Conservation (phyloP, 2,329 filamentous ascomycete species). For the Paracoccidioides lutzii region DNA sequence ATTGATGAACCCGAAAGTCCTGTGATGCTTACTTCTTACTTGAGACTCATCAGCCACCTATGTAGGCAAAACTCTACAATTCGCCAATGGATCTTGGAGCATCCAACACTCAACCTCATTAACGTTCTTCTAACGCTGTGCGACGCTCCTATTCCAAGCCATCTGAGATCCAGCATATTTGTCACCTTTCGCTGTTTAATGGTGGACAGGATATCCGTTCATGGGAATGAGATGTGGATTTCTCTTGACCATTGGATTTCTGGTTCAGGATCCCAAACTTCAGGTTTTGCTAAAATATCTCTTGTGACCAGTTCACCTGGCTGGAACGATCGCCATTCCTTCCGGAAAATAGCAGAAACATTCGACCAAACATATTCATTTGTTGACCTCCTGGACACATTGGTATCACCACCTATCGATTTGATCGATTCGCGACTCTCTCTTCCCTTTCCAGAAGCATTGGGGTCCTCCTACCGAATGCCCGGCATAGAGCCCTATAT, state of each 20-base stretch:
- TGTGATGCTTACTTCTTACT: conserved; percentile 93
- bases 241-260: conserved; percentile 69
- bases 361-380: conserved; percentile 83
- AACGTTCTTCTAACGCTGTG: conserved; percentile 67
- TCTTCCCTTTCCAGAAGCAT: conserved; percentile 73
- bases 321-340: conserved; percentile 46
- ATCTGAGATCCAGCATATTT: conserved; percentile 74
- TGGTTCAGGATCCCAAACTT: conserved; percentile 32
- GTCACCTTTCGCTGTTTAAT: conserved; percentile 63
- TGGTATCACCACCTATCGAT: conserved; percentile 48
- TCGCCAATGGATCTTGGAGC: conserved; percentile 58
- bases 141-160: conserved; percentile 60
- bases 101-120: conserved; percentile 55
- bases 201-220: conserved; percentile 54
- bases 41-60: conserved; percentile 75
- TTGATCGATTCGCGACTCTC: conserved; percentile 50
- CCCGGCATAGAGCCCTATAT: conserved; percentile 86
- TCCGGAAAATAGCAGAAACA: conserved; percentile 60
- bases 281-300: conserved; percentile 37
- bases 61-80: conserved; percentile 60
- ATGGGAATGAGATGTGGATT: conserved; percentile 65
- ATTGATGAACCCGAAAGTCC: conserved; percentile 84
- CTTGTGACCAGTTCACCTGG: conserved; percentile 28
- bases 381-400: conserved; percentile 58
- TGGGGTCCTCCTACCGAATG: conserved; percentile 64